Base-by-base conservation (phyloP, 2,329 filamentous ascomycete genomes). In the Talaromyces sp. region DNA sequence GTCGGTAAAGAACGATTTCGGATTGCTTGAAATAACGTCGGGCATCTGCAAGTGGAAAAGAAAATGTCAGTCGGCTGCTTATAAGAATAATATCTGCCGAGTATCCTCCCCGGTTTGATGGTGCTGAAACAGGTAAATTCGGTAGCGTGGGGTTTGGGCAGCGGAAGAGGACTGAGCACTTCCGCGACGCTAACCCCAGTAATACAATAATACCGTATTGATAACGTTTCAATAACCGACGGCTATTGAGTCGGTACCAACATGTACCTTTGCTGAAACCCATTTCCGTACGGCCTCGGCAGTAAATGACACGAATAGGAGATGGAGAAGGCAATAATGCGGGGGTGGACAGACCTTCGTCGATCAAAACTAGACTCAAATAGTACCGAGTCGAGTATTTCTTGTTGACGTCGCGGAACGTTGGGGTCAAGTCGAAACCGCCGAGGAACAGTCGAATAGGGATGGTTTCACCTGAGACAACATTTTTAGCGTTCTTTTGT, bases 351-450 rank as follows among this genome's bases (percentile, higher is more conserved):
- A 38, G 6, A 90, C 91, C 91, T 85, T 97, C 92, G 71, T 97
- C 92, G 67, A 97, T 97, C 67, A 97, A 83, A 24, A 99, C 94
- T 64, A 99, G 80, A 73, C 92, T 97, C 64, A 99, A 85, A 78
- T 99, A 99, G 79, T 99, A 99, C 70, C 94, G 85, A 41, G 93
- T 97, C 27, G 93, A 97, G 77, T 96, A 99, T 79, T 99, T 99
- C 83, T 99, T 99, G 85, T 99, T 99, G 67, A 99, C 95, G 75
- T 99, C 94, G 64, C 94, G 90, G 85, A 99, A 99, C 12, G 94
- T 99, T 17, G 94, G 94, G 4, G 94, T 99, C 64, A 99, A 79
- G 76, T 99, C 95, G 74, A 99, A 99, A 57, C 94, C 94, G 63
- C 94, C 94, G 10, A 99, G 85, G 85, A 99, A 99, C 59, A 99